phyloP scores from a whole-genome alignment of 1,284 basidiomycete genomes.

The Cutaneotrichosporon cavernicola region DNA sequence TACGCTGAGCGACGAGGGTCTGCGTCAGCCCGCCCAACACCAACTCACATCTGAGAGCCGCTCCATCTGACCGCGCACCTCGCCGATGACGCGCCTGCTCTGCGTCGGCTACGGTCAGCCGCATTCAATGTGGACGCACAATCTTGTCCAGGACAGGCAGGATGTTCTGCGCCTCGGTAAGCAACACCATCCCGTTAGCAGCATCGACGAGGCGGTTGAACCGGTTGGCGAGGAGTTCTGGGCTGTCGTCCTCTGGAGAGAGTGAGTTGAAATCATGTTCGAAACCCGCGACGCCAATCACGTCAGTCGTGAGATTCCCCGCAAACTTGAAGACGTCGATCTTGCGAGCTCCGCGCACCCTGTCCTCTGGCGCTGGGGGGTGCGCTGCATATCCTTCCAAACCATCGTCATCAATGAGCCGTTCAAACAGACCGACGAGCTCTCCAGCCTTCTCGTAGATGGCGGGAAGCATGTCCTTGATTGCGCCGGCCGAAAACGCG shows the following conservation, averaged over 20 bases:
- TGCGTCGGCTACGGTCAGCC: constrained; percentile 13
- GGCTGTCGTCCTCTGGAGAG: constrained; percentile 45
- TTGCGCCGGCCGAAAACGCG: constrained; percentile 45
- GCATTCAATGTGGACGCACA: not conserved
- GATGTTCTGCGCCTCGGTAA: constrained; percentile 14
- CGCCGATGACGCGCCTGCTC: not conserved
- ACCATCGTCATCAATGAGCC: constrained; percentile 14
- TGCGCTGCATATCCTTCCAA: constrained; percentile 14
- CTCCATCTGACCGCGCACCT: constrained; percentile 1
- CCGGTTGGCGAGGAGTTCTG: constrained; percentile 12
- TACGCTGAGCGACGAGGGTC: not conserved
- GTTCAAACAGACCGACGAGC: constrained; percentile 43
- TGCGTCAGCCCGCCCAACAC: constrained; percentile 30
- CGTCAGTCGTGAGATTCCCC: constrained; percentile 62
- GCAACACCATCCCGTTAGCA: not conserved
- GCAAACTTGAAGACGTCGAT: constrained; percentile 63
- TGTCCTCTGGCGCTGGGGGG: constrained; percentile 21
- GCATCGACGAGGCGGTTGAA: constrained; percentile 8
- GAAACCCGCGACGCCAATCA: constrained; percentile 67
- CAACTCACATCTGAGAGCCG: constrained; percentile 40
- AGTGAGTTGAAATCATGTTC: constrained; percentile 58
- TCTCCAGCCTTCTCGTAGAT: constrained; percentile 64
- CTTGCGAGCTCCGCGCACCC: constrained; percentile 15
- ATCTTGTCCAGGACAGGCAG: constrained; percentile 14
- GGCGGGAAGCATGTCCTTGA: constrained; percentile 53